Conservation (phyloP, 148 eudicot species). For the Chenopodium album region DNA sequence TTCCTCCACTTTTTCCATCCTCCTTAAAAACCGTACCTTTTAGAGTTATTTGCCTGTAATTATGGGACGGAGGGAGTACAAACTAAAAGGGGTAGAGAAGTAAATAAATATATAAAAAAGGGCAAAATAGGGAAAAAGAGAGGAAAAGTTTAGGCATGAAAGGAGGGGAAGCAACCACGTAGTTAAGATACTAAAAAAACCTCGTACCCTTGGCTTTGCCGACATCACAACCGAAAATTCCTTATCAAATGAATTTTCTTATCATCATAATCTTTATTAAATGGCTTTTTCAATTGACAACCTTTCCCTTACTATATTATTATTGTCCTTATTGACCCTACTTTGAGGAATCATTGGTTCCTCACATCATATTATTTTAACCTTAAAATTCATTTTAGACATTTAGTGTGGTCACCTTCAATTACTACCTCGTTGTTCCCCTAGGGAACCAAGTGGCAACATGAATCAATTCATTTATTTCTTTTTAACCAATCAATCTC, state of each 20-base stretch:
- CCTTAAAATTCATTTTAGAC: background rate
- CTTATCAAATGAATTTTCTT: background rate
- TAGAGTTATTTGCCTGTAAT: too few species aligned
- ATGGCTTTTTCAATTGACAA: background rate
- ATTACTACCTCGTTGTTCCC: slow-evolving; percentile 3
- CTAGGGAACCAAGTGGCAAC: background rate
- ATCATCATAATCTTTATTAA: background rate
- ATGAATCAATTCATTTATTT: slow-evolving; percentile 9
- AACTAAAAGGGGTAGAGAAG: background rate
- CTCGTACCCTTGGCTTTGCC: slow-evolving; percentile 31
- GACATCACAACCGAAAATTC: slow-evolving; percentile 22
- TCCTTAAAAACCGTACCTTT: too few species aligned
- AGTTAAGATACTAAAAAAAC: slow-evolving; percentile 9
- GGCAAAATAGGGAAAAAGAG: background rate
- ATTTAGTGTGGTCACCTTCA: slow-evolving; percentile 13
- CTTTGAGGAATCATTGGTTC: background rate
- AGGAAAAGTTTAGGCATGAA: slow-evolving; percentile 2
- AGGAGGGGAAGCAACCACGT: slow-evolving; percentile 32
- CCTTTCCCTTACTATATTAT: background rate
- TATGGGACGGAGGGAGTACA: background rate
- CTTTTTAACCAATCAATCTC: background rate
- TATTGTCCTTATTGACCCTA: background rate
- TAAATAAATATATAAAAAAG: background rate
- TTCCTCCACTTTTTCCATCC: too few species aligned
- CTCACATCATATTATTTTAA: slow-evolving; percentile 12